Base-by-base conservation (phyloP, 1,284 basidiomycete species). In the Leccinum solheimii region DNA sequence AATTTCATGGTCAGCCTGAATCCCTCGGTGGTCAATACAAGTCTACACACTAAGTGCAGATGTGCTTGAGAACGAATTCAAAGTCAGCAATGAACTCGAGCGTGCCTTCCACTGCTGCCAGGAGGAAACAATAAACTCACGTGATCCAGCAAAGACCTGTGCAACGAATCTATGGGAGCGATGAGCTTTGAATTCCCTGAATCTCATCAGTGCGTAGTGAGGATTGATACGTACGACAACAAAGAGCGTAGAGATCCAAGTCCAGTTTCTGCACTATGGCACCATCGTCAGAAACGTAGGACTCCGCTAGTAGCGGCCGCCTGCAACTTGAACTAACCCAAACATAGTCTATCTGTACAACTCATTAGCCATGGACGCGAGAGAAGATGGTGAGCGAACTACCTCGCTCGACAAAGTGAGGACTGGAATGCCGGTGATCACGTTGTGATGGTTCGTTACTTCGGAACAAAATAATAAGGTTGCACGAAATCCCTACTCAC, bases 141-240 rank as follows among this genome's bases (percentile, higher is more conserved):
- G 52, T 19, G 6, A 32, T 32, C 64, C 64, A 64, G 43, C 26
- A 62, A 34, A 71, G 26, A 2, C 67, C 69, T 5, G 55, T 0
- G n/a, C 69, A 70, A 8, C 68, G 66, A 32, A 66, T 53, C 66
- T 67, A 51, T n/a, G 14, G 14, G 5, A 40, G 16, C 3, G 26
- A 38, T 55, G 9, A 38, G 14, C n/a, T 19, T 26, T 9, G 36
- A 26, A 38, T 38, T 38, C 23, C 21, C 26, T 45, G 14, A 32
- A 16, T 0, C 14, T 14, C 16, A n/a, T 9, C 4, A 5, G 30
- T 19, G 36, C 32, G 1, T 9, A 1, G 13, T 13, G 6, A 21
- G n/a, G 36, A 8, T 5, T 11, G 14, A 26, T 50, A 60, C 69
- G 0, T 49, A 68, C 69, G 2, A 71, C 3, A 13, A 62, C 3